Conservation (phyloP, 805 yeast genomes). For the Saturnispora silvae region DNA sequence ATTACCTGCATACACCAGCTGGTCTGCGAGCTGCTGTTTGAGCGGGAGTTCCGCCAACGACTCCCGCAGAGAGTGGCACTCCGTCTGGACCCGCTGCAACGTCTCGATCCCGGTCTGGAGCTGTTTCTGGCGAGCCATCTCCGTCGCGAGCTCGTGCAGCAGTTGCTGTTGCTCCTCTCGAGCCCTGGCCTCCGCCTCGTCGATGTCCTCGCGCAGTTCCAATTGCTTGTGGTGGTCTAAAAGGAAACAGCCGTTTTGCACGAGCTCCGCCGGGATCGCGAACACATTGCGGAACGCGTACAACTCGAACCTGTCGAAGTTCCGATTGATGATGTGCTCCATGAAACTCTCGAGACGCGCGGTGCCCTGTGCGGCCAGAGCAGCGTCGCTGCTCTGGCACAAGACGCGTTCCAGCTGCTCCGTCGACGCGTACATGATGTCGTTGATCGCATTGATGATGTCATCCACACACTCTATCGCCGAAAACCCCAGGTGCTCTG, state of each 20-base stretch:
- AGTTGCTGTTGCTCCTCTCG: conserved; percentile 21
- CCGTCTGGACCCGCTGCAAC: background rate
- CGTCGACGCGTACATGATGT: conserved; percentile 71
- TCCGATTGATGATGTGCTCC: conserved; percentile 66
- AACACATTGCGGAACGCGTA: conserved; percentile 72
- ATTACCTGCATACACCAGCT: background rate
- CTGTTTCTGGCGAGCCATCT: background rate
- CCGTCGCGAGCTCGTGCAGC: conserved; percentile 14
- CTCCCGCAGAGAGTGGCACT: background rate
- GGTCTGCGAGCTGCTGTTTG: no score
- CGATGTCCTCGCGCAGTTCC: conserved; percentile 15
- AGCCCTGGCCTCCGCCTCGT: conserved; percentile 12
- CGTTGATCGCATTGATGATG: conserved; percentile 79
- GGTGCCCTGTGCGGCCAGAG: conserved; percentile 46
- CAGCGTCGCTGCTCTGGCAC: conserved; percentile 39
- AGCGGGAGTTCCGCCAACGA: no score
- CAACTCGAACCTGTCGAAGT: conserved; percentile 78
- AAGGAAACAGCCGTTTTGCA: conserved; percentile 55
- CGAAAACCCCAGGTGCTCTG: conserved; percentile 81
- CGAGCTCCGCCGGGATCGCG: conserved; percentile 53
- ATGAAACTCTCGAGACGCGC: conserved; percentile 69
- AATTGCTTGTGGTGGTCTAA: conserved; percentile 58
- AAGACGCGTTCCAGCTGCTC: conserved; percentile 66
- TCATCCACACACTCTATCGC: conserved; percentile 80
- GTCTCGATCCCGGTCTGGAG: background rate